These are phyloP conservation scores for Hypoxylon sp. DNA, from an alignment of 2,329 filamentous ascomycete species.

Conservation along the genomic window DNA sequence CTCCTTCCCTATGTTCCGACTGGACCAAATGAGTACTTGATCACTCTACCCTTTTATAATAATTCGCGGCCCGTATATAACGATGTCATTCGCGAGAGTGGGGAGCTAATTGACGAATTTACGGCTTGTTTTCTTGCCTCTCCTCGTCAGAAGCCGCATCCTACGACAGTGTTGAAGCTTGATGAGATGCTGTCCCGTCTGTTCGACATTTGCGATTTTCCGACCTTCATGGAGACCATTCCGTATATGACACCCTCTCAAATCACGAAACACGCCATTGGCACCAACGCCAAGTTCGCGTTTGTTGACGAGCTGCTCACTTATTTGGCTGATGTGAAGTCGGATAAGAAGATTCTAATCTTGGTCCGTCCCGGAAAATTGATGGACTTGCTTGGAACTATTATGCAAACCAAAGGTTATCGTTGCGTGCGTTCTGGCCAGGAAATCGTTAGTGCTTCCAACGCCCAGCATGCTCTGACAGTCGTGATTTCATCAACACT, in stretches of 20 bases:
- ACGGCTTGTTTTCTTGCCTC: constrained; percentile 59
- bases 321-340: constrained; percentile 55
- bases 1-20: constrained; percentile 48
- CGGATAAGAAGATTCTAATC: constrained; percentile 65
- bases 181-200: constrained; percentile 66
- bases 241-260: constrained; percentile 58
- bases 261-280: constrained; percentile 66
- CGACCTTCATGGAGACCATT: constrained; percentile 64
- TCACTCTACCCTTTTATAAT: constrained; percentile 70
- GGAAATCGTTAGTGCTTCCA: constrained; percentile 37
- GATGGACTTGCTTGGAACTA: constrained; percentile 64
- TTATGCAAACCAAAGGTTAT: constrained; percentile 59
- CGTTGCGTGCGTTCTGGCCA: constrained; percentile 50
- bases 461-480: constrained; percentile 46
- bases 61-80: constrained; percentile 66
- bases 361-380: constrained; percentile 65
- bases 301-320: constrained; percentile 70
- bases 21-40: constrained; percentile 60
- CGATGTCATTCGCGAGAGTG: constrained; percentile 60
- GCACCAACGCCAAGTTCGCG: constrained; percentile 71
- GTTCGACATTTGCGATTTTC: constrained; percentile 69
- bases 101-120: constrained; percentile 61
- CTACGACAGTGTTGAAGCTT: constrained; percentile 59
- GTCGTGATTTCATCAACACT: constrained; percentile 60
- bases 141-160: constrained; percentile 56